phyloP scores from a whole-genome alignment of 2,329 filamentous ascomycete species.

The Monilinia aucupariae region DNA sequence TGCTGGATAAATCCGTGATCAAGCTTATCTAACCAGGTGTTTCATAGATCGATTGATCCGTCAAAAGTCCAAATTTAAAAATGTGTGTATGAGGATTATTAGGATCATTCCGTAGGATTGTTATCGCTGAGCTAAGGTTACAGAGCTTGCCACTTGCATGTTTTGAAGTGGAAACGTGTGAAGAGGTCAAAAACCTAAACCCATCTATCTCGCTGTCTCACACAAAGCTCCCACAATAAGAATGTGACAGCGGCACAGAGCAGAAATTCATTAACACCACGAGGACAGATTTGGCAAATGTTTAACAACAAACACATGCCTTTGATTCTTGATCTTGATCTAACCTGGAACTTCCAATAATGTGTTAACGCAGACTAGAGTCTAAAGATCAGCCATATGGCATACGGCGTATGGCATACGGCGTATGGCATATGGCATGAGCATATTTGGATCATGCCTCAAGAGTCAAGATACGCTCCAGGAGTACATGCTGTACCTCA shows the following conservation, averaged over 20 bases:
- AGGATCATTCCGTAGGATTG: too few species aligned
- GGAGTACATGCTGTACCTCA: not conserved
- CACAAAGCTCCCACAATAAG: not conserved
- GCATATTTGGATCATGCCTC: not conserved
- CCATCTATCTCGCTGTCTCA: too few species aligned
- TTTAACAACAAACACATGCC: not conserved
- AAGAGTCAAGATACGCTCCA: not conserved
- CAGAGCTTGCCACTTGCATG: not conserved
- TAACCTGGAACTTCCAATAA: constrained; percentile 1
- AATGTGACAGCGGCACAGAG: not conserved
- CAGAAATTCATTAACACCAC: not conserved
- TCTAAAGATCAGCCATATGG: constrained; percentile 2
- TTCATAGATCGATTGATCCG: too few species aligned
- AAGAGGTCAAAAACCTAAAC: not conserved
- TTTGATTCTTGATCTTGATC: too few species aligned
- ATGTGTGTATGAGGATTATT: not conserved
- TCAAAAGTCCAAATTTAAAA: not conserved
- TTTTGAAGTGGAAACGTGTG: not conserved
- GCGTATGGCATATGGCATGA: not conserved
- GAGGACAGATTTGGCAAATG: not conserved
- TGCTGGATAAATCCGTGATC: constrained; percentile 4
- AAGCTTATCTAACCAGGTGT: not conserved
- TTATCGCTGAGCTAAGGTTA: not conserved
- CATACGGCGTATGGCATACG: too few species aligned
- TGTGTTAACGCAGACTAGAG: constrained; percentile 2